Evolutionary conservation across 805 yeast species (phyloP), one percentile per base, ranked within the genome.

Genomic region (Diddensiella santjacobensis): DNA sequence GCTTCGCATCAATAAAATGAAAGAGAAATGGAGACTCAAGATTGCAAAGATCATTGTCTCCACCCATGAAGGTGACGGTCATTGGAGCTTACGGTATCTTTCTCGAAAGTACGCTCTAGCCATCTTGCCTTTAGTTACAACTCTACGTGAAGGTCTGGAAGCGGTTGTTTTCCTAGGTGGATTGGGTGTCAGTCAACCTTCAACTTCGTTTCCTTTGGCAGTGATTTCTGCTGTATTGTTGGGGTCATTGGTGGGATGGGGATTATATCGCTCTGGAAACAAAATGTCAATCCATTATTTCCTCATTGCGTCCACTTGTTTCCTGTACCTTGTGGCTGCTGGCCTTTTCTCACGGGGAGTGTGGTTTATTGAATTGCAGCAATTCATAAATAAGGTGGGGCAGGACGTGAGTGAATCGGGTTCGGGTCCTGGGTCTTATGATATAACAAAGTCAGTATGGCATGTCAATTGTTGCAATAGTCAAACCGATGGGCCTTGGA

Each of bases 381-480:
- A 69, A 47, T 89, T 82, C 66, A 87, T 88, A 49, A 76, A 79
- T 49, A 67, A 69, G 50, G 89, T 95, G 60, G 96, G 96, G 1
- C 79, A 80, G 60, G 97, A 89, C 58, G 84, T 87, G 62, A 77
- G 87, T 37, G 97, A 89, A 67, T 78, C 83, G 0, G 97, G 97
- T 1, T 83, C 84, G 35, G 97, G 97, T 0, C 96, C 96, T 0
- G 97, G 97, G 0, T 84, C 95, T 0, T 89, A 89, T 61, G 96
- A 89, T 59, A 82, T 89, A 19, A 56, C 77, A 18, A 77, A 74
- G 42, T 81, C 93, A 4, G 81, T 89, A 1, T 89, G 97, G 97
- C 97, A 89, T 64, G 96, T 89, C 22, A 87, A 89, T 67, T 88
- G 96, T 65, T 89, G 97, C 69, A 88, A 88, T 64, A 95, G 96